Base-by-base conservation (phyloP, 441 rosid genomes). In the Aleurites moluccanus region DNA sequence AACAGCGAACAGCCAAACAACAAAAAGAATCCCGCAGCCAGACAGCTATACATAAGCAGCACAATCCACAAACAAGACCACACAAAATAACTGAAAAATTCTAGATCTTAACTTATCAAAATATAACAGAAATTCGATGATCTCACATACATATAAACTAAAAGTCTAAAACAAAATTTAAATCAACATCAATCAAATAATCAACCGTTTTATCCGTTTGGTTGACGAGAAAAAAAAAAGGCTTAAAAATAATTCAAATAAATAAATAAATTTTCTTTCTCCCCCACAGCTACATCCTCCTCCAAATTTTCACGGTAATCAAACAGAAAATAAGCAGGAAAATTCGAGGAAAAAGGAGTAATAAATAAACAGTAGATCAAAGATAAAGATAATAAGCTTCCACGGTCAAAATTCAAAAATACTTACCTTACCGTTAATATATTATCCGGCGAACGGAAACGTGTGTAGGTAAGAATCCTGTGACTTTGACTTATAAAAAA, bases 101-200 rank as follows among this genome's bases (percentile, higher is more conserved):
- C 23, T 44, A 27, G 64, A 70, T 70, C 73, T 57, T 55, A 40
- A 15, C 10, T 49, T 3, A 1, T 69, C 2, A 30, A 10, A 49
- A 53, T 10, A 52, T 21, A 69, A 42, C 10, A 10, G 42, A 67
- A 47, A 28, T 21, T 7, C n/a, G 42, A 66, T 25, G 20, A 66
- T 66, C 70, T 45, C 47, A 15, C 13, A 66, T 21, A 23, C 44
- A 23, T 25, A 67, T 15, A 45, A 13, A 23, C 10, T 15, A 61
- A 15, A 61, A 61, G n/a, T 61, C 64, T 5, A 1, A 61, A 14
- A 28, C 40, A 14, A 11, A 27, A 25, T 35, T 33, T 2, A 20
- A 33, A 21, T 35, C 28, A 57, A 9, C 6, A 71, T 57, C 33
- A 56, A 70, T 70, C 21, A 70, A 70, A 70, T 14, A 15, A 70